Base-by-base conservation (phyloP, 495 filamentous ascomycete species). In the Lophiotrema nucula region DNA sequence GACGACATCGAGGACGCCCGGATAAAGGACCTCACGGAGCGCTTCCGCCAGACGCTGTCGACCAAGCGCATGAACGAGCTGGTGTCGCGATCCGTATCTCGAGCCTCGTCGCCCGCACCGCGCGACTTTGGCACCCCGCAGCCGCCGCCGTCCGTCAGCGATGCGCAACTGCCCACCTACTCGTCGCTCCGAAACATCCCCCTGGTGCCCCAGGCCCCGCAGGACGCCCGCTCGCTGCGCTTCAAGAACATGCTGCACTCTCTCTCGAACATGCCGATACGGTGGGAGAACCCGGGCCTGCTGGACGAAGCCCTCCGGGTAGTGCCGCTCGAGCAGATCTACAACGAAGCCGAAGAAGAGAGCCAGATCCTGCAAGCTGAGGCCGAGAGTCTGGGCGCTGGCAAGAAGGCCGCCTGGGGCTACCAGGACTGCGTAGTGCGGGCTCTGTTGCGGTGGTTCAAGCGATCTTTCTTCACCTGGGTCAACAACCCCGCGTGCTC, bases 371-470 rank as follows among this genome's bases (percentile, higher is more conserved):
- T 96, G 54, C 82, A 87, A 63, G 93, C 90, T 0, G 82, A 92
- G 69, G 92, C 93, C 10, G 87, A 85, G 64, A 92, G 88, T 62
- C 80, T 96, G 68, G 88, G 87, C 2, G 81, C 85, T 45, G 83
- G 82, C 21, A 79, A 80, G 53, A 88, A 86, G 65, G 82, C 92
- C 15, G 89, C 93, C 80, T 99, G 95, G 95, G 92, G 90, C 13
- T 96, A 97, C 67, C 95, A 97, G 72, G 93, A 99, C 76, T 99
- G 92, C 76, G 89, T 97, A 26, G 87, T 99, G 63, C 84, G 87
- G 65, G 88, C 93, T 56, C 77, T 99, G 56, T 74, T 97, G 56
- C 91, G 91, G 73, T 99, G 93, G 95, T 99, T 97, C 77, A 92
- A 90, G 73, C 80, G 87, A 45, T 83, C 85, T 10, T 98, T 97